Evolutionary conservation across 1,139 yeast species (phyloP), one percentile per base, ranked within the genome.

Genomic region (Scheffersomyces stambukii): DNA sequence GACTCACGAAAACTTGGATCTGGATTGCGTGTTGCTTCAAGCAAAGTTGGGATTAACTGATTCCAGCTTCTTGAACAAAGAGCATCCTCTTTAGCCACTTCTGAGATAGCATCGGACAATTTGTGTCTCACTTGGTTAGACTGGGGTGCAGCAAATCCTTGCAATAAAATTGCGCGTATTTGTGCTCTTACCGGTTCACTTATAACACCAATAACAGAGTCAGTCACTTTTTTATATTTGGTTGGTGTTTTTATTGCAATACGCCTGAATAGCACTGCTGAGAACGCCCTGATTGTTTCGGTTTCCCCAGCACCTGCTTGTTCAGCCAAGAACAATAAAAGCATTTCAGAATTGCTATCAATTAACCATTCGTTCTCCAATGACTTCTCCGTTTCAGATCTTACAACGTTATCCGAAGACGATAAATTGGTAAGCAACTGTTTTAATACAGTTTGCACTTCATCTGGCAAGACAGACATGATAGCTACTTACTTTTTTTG

Each of bases 31-130:
- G 81, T 60, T 9, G 91, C 88, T 42, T 72, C 79, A 43, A 85
- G 73, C 28, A 89, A 63, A 1, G 88, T 77, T 28, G 86, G 88
- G 25, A 86, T 60, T 27, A 89, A 69, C 27, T 83, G 89, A 16
- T 78, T 74, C 97, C 97, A 89, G 9, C 67, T 57, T 2, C 70
- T 72, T 15, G 65, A 64, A 10, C 65, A 65, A 4, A 64, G 52
- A 8, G 62, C 63, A 43, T 77, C 84, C 27, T 71, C 77, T 43
- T 77, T 79, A 3, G 96, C 94, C 23, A 91, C 77, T 55, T 89
- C 97, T 1, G 97, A 85, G 33, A 91, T 83, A 4, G 95, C 95
- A 61, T 91, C 98, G 4, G 96, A 80, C 31, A 91, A 66, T 52
- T 91, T 91, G 55, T 89, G 96, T 52, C 97, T 79, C 20, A 88